Base-by-base conservation (phyloP, 805 yeast genomes). In the Helenozyma baotianmanensis region DNA sequence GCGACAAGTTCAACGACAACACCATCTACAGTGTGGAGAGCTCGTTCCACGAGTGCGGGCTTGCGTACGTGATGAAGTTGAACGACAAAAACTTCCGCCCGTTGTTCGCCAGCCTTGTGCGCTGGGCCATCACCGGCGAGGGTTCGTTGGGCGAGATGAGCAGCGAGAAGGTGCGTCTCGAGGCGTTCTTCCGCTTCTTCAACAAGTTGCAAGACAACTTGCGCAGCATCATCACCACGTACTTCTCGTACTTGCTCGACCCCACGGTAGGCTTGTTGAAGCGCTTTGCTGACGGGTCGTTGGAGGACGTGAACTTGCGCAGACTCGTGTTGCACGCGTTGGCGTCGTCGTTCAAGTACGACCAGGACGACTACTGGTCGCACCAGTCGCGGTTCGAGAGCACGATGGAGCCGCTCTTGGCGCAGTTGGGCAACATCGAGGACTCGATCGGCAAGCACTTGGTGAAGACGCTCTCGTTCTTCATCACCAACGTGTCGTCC, bases 41-140 rank as follows among this genome's bases (percentile, higher is more conserved):
- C 13, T 72, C 82, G 9, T 76, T 82, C 53, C 82, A 83, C 48
- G 66, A 73, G 23, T 76, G 88, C 53, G 89, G 84, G 14, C 76
- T 90, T 43, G 67, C 68, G 15, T 80, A 78, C 46, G 94, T 90
- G 13, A 72, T 92, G 80, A 89, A 90, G 60, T 73, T 92, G 61
- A 92, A 92, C 55, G 98, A 92, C 56, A 87, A 86, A 63, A 76
- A 80, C 14, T 92, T 92, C 72, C 77, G 97, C 53, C 98, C 98
- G 13, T 66, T 86, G 53, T 92, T 92, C 62, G 90, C 89, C 6
- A 68, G 80, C 16, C 67, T 87, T 47, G 88, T 83, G 9, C 77
- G 88, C 55, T 92, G 98, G 98, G 94, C 96, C 2, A 74, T 85
- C 48, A 83, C 80, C 42, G 95, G 88, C 37, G 94, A 82, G 56